Evolutionary conservation across 345 rosid genomes (phyloP).

Genomic region (Capsella bursapastoris): DNA sequence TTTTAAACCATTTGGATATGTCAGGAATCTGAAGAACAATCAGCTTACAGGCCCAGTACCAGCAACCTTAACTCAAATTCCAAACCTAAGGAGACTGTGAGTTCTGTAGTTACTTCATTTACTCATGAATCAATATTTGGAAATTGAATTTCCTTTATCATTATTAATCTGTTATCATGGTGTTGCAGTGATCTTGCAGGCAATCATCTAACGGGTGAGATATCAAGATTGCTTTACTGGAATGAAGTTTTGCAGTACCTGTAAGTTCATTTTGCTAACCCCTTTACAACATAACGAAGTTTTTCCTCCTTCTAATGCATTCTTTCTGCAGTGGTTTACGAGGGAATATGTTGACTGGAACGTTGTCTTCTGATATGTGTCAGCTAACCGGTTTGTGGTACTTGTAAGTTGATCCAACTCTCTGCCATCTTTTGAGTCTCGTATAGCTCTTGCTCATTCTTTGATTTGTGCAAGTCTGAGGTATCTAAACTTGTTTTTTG

Average conservation of each 20-base stretch:
- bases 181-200: constrained; percentile 76
- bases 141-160: not conserved
- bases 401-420: constrained; percentile 62
- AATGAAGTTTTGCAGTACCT: constrained; percentile 95
- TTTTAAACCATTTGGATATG: constrained; percentile 4
- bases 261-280: constrained; percentile 49
- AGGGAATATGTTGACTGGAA: constrained; percentile 79
- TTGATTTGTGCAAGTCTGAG: not conserved
- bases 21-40: constrained; percentile 85
- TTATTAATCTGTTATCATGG: not conserved
- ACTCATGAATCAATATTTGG: not conserved
- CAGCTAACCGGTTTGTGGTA: constrained; percentile 96
- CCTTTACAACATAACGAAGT: not conserved
- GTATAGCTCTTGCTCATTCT: not conserved
- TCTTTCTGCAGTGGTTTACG: constrained; percentile 70
- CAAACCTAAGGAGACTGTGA: constrained; percentile 81
- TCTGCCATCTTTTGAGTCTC: not conserved
- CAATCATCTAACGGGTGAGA: constrained; percentile 82
- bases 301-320: not conserved
- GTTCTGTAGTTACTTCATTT: constrained; percentile 28
- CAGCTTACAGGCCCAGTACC: constrained; percentile 90
- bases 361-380: constrained; percentile 84
- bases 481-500: not conserved
- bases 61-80: constrained; percentile 87
- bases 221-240: constrained; percentile 90